A percentile compares a stretch with the other conserved stretches of the same genome.
Evolutionary conservation across 2,329 filamentous ascomycete species (phyloP).

Genomic region (Cladophialophora yegresii): DNA sequence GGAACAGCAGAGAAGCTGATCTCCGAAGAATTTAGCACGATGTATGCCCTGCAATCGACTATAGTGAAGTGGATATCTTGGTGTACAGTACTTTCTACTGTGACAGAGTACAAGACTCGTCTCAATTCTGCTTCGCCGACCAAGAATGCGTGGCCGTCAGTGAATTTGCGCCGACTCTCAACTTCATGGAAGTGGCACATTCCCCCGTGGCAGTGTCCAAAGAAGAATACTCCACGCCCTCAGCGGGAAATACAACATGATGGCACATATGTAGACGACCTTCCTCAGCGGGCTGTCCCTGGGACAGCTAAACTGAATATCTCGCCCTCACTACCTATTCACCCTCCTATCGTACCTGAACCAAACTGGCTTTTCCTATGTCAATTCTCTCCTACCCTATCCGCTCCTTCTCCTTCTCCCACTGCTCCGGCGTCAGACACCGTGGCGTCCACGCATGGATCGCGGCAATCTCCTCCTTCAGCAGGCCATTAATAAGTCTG

Average conservation of each 20-base stretch:
- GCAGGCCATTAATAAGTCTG: slow-evolving; percentile 76
- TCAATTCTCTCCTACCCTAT: slow-evolving; percentile 15
- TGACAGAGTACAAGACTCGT: neutral
- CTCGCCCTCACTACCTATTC: neutral
- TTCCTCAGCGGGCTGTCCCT: neutral
- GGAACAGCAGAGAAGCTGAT: neutral
- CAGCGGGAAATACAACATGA: neutral
- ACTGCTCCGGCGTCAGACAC: slow-evolving; percentile 89
- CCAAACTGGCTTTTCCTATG: neutral
- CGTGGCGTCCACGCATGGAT: slow-evolving; percentile 96
- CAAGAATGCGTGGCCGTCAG: neutral
- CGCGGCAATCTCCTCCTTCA: slow-evolving; percentile 83
- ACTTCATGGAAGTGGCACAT: neutral
- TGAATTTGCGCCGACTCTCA: neutral
- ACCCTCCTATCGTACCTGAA: neutral
- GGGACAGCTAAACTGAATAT: neutral
- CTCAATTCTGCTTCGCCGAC: neutral
- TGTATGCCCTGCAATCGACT: neutral
- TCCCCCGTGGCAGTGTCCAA: no score
- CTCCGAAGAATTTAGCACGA: neutral
- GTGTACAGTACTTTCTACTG: neutral
- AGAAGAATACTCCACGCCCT: neutral
- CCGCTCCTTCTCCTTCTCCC: slow-evolving; percentile 65
- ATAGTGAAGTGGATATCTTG: neutral
- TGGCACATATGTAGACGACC: neutral